These are phyloP conservation scores for Phytophthora tubulina DNA, from an alignment of 352 stramenopile species.

Conservation along the genomic window DNA sequence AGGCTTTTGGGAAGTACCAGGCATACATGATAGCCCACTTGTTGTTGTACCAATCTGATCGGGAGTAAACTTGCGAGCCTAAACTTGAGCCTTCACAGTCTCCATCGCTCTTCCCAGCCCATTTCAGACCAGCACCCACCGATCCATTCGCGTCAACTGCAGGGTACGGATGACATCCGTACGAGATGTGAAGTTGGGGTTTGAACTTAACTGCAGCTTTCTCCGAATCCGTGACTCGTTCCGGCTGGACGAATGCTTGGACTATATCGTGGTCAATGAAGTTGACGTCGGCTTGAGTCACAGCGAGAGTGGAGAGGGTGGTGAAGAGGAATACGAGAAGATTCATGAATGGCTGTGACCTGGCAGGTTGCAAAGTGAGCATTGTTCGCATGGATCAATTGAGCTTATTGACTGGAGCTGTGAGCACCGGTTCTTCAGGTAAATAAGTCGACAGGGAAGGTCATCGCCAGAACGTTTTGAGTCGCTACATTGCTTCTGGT, in stretches of 20 bases:
- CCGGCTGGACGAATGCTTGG: not conserved
- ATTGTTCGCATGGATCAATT: too few relatives aligned
- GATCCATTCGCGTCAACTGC: not conserved
- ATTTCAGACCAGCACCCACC: not conserved
- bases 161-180: not conserved
- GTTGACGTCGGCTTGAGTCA: too few relatives aligned
- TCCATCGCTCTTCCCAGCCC: not conserved
- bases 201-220: not conserved
- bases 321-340: too few relatives aligned
- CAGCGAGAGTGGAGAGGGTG: too few relatives aligned
- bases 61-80: not conserved
- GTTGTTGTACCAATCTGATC: not conserved
- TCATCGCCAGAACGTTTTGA: too few relatives aligned
- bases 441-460: too few relatives aligned
- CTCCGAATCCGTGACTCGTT: not conserved
- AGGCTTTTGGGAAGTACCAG: slow-evolving; percentile 50
- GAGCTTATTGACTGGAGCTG: too few relatives aligned
- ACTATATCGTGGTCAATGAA: too few relatives aligned
- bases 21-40: slow-evolving; percentile 40
- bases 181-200: not conserved
- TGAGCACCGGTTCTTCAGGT: too few relatives aligned
- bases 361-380: not conserved
- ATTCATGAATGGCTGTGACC: too few relatives aligned
- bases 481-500: too few relatives aligned
- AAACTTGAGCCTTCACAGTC: not conserved